phyloP scores from a whole-genome alignment of 2,329 filamentous ascomycete species.

The Fusarium napiforme region DNA sequence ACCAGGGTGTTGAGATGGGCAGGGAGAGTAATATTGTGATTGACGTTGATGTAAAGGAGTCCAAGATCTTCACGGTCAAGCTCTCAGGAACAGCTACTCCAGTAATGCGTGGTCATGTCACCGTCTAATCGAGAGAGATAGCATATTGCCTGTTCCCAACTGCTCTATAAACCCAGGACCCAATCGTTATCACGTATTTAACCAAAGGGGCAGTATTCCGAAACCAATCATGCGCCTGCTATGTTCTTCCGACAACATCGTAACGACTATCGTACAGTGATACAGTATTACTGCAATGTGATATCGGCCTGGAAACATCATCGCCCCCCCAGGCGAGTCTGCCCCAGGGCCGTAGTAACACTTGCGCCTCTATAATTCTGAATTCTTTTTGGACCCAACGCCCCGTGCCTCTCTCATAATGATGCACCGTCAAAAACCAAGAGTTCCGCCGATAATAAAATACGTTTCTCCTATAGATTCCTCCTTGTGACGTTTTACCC shows the following conservation, averaged over 20 bases:
- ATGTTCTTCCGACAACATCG: conserved; percentile 43
- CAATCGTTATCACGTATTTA: neutral
- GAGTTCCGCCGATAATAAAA: conserved; percentile 33
- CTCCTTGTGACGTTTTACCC: conserved; percentile 29
- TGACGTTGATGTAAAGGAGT: conserved; percentile 52
- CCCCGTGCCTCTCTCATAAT: conserved; percentile 30
- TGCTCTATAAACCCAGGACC: neutral
- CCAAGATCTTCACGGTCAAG: conserved; percentile 46
- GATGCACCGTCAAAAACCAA: conserved; percentile 42
- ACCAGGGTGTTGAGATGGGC: conserved; percentile 77
- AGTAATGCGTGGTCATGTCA: conserved; percentile 51
- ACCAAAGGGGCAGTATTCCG: conserved; percentile 7
- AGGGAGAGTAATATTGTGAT: conserved; percentile 64
- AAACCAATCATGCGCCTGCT: conserved; percentile 43
- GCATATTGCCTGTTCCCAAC: neutral
- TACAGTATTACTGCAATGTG: conserved; percentile 51
- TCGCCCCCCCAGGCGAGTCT: conserved; percentile 45
- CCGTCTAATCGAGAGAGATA: conserved; percentile 32
- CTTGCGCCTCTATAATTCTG: conserved; percentile 44
- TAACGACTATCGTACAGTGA: conserved; percentile 52
- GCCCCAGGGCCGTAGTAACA: conserved; percentile 25
- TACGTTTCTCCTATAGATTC: conserved; percentile 26
- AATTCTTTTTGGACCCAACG: conserved; percentile 45
- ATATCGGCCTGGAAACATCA: conserved; percentile 19
- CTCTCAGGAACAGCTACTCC: conserved; percentile 50